Base-by-base conservation (phyloP, 2,329 filamentous ascomycete genomes). In the Aspergillus caelatus region DNA sequence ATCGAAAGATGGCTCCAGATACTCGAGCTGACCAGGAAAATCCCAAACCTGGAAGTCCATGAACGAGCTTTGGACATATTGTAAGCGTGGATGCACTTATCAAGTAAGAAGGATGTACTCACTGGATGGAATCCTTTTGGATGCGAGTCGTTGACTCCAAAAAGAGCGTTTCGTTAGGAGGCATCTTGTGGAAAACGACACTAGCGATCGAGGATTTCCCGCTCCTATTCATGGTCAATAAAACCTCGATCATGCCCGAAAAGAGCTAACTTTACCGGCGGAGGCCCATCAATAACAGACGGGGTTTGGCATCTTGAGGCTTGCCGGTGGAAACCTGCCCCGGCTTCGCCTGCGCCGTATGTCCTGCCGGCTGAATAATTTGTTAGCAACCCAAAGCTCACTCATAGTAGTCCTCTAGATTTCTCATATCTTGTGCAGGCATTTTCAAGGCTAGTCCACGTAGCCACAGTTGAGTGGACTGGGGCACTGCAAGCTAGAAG, bases 21-120 rank as follows among this genome's bases (percentile, higher is more conserved):
- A 96, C 80, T 97, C 92, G 68, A 98, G 88, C 79, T 98, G 94
- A 28, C 94, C 94, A 2, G 95, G 95, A 62, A 99, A 94, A 76
- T 99, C 95, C 92, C 94, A 97, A 55, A 97, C 92, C 80, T 98
- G 94, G 70, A 98, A 97, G 76, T 98, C 94, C 93, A 98, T 97
- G 77, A 99, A 98, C 3, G 95, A 98, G 70, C 93, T 97, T 63
- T 59, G 61, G 61, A n/a, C 30, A 30, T 36, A 32, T 30, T 23
- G 60, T 64, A 57, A 58, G 56, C 19, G 41, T 26, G 50, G 19
- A 8, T 12, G 11, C 14, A 14, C 9, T n/a, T 39, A 4, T 19
- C 11, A 12, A 23, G 6, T 1, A 41, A n/a, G 14, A 21, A 26
- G 36, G n/a, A 14, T 1, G 8, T 30, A 82, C 92, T 81, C 79